These are phyloP conservation scores for Sarcodon sp. DNA, from an alignment of 768 basidiomycete species.

Conservation along the genomic window DNA sequence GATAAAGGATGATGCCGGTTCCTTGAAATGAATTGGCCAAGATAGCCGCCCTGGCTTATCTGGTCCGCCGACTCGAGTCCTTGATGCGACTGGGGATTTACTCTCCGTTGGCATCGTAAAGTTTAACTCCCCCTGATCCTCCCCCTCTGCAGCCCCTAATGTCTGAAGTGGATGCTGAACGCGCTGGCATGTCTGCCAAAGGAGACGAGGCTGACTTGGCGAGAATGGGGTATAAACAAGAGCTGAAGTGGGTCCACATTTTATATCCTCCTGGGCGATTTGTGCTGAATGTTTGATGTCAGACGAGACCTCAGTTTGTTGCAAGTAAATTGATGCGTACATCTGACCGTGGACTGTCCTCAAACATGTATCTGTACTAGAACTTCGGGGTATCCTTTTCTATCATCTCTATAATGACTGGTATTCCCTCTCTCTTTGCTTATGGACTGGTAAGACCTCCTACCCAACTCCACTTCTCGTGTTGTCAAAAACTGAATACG, in stretches of 20 bases:
- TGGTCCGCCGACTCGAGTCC: no score
- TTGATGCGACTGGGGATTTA: not conserved
- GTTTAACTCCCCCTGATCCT: not conserved
- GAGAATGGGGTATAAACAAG: constrained; percentile 63
- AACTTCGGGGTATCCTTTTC: constrained; percentile 70
- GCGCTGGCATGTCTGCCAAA: constrained; percentile 12
- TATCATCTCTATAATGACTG: constrained; percentile 67
- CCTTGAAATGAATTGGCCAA: no score
- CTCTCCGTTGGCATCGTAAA: not conserved
- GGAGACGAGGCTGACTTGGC: constrained; percentile 52
- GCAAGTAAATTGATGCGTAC: constrained; percentile 28
- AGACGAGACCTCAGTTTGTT: constrained; percentile 53
- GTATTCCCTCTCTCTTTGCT: constrained; percentile 54
- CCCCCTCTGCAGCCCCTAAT: not conserved
- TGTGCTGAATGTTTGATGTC: not conserved
- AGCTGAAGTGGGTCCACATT: constrained; percentile 34
- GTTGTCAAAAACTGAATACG: not conserved
- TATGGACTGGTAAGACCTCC: constrained; percentile 45
- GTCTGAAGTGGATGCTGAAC: not conserved
- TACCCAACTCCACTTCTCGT: not conserved
- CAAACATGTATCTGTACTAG: constrained; percentile 15
- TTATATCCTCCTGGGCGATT: not conserved
- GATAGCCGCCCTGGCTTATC: no score
- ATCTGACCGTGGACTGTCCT: not conserved
- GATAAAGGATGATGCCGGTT: no score